Percentiles rank a stretch among this genome's conserved stretches.
Conservation (phyloP, 2,329 filamentous ascomycete genomes). For the Colletotrichum musae region DNA sequence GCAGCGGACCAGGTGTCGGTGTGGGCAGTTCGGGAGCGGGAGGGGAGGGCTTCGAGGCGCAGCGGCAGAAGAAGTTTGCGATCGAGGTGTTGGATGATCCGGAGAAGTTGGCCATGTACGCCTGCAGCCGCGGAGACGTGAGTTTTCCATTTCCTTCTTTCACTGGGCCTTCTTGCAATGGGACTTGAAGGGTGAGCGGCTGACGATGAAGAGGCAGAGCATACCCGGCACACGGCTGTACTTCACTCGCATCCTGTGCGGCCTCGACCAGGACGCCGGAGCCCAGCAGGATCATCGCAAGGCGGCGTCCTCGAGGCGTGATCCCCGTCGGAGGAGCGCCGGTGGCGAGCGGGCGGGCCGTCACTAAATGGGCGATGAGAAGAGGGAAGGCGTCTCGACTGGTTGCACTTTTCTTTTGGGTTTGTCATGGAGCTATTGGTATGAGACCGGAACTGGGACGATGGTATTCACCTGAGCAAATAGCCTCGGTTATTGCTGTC, state of each 20-base stretch:
- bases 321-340: constrained; percentile 32
- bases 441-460: too few species aligned
- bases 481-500: too few species aligned
- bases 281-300: constrained; percentile 38
- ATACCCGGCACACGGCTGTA: constrained; percentile 69
- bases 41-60: constrained; percentile 58
- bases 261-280: constrained; percentile 55
- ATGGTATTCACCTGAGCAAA: too few species aligned
- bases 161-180: neutral
- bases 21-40: constrained; percentile 35
- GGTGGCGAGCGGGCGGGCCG: constrained; percentile 41
- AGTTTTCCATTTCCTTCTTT: constrained; percentile 45
- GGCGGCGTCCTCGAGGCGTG: constrained; percentile 28
- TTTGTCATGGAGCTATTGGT: too few species aligned
- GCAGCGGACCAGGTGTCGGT: neutral
- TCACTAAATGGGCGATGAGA: constrained; percentile 2
- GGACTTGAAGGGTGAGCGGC: neutral
- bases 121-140: constrained; percentile 69
- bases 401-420: too few species aligned
- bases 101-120: constrained; percentile 72
- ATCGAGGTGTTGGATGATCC: constrained; percentile 69
- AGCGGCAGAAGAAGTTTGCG: constrained; percentile 64
- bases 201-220: constrained; percentile 57
- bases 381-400: neutral
- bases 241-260: constrained; percentile 70